Evolutionary conservation across 768 basidiomycete species (phyloP).

Genomic region (Lyophyllum shimeji): DNA sequence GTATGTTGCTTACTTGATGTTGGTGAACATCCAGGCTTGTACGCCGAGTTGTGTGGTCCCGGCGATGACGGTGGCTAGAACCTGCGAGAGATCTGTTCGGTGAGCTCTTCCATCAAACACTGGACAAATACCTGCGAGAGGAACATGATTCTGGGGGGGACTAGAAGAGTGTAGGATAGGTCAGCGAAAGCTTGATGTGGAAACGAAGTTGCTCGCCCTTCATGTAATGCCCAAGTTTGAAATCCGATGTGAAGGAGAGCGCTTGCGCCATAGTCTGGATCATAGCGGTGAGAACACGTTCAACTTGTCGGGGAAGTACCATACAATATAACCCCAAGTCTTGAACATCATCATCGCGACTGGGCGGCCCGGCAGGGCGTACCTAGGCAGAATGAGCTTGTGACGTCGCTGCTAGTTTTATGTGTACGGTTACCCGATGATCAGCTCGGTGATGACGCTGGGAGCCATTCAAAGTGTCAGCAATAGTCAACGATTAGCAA

Average conservation of each 20-base stretch:
- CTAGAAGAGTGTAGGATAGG: not conserved
- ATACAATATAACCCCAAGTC: conserved; percentile 55
- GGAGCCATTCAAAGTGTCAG: conserved; percentile 26
- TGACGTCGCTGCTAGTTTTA: conserved; percentile 28
- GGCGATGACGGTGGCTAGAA: conserved; percentile 56
- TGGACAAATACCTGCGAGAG: conserved; percentile 26
- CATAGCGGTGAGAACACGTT: not conserved
- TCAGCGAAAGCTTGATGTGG: conserved; percentile 56
- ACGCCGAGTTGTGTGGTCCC: conserved; percentile 69
- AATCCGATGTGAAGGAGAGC: conserved; percentile 66
- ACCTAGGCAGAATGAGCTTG: conserved; percentile 33
- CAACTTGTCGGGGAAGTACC: conserved; percentile 1
- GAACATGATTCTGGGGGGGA: conserved; percentile 29
- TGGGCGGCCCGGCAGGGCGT: conserved; percentile 73
- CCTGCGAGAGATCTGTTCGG: conserved; percentile 30
- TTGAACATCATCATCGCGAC: conserved; percentile 87
- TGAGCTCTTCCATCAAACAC: not conserved
- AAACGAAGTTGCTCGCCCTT: conserved; percentile 35
- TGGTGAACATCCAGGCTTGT: conserved; percentile 63
- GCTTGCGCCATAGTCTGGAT: conserved; percentile 53
- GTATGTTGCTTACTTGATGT: conserved; percentile 33
- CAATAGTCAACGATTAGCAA: not conserved
- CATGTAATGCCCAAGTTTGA: conserved; percentile 81
- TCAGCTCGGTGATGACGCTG: conserved; percentile 78
- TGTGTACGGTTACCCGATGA: conserved; percentile 64